Base-by-base conservation (phyloP, 345 rosid genomes). In the Eucalyptus dawsonii region DNA sequence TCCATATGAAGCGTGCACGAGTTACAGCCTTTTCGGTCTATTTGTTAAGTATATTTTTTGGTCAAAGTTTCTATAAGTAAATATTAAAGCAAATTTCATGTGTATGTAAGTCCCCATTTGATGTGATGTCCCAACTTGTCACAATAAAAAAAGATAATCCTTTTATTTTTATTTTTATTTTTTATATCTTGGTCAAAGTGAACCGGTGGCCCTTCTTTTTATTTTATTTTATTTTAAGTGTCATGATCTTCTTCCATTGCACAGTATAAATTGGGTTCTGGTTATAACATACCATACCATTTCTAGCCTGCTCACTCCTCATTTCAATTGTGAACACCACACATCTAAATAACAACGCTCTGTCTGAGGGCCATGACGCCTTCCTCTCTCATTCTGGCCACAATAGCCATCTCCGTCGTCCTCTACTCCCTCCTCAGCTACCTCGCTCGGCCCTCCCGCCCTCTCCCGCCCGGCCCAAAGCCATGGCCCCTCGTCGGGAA, bases 401-500 rank as follows among this genome's bases (percentile, higher is more conserved):
- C 93, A 80, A 21, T 92, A 6, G 14, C 88, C 27, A 14, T 62
- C 0, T 89, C 92, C 29, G 11, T 88, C 80, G 88, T 94, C 11
- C 29, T 93, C 24, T 91, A 89, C 89, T 72, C 88, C 89, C 72
- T 94, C 91, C 83, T 92, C 89, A 45, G 53, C 88, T 87, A 89
- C 86, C 90, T 92, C 42, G 24, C 40, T 69, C 91, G 89, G 34
- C 93, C 69, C 27, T 16, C 88, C 65, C 92, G 42, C 21, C 90
- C 88, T 16, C 96, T 97, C 31, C 99, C 99, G 5, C 99, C 99
- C 0, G 99, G 99, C 4, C 99, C 99, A 1, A 94, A 47, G 44
- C 98, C 98, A 76, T 95, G 99, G 99, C 99, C 99, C 3, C 86
- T 97, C 8, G 11, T 97, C 8, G 98, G 99, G 12, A 97, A 97